Evolutionary conservation across 441 rosid species (phyloP).

Genomic region (Breynia disticha): DNA sequence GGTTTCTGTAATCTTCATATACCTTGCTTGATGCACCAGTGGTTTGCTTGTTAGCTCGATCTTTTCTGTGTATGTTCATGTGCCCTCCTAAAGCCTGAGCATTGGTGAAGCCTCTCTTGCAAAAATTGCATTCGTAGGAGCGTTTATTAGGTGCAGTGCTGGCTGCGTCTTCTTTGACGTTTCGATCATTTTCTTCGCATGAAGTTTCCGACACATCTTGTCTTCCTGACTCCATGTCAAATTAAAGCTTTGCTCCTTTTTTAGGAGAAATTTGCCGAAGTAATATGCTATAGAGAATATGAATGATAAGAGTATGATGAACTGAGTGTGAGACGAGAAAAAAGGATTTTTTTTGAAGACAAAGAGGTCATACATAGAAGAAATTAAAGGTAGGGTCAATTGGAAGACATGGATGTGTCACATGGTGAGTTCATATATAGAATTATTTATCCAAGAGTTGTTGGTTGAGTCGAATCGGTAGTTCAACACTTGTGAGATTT

Average conservation of each 20-base stretch:
- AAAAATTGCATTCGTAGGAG: constrained; percentile 44
- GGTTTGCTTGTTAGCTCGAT: constrained; percentile 34
- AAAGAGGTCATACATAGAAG: no score
- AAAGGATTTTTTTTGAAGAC: neutral
- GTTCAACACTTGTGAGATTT: no score
- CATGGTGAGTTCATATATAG: constrained; percentile 11
- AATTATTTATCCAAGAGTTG: no score
- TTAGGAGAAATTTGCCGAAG: neutral
- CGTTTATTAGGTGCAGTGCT: constrained; percentile 18
- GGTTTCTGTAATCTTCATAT: constrained; percentile 12
- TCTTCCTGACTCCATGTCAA: constrained; percentile 21
- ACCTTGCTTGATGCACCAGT: constrained; percentile 3
- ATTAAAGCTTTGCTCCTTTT: neutral
- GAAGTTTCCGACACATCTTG: constrained; percentile 22
- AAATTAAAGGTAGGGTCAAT: constrained; percentile 6
- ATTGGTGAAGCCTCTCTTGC: constrained; percentile 69
- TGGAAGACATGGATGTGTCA: constrained; percentile 28
- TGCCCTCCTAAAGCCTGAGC: constrained; percentile 83
- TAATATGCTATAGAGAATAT: no score
- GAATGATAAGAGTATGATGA: no score
- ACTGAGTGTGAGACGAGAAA: no score
- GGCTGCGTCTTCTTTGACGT: constrained; percentile 16
- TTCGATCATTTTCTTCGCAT: constrained; percentile 21
- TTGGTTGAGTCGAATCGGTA: no score
- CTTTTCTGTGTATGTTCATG: constrained; percentile 63